Conservation (phyloP, 257 asterid genomes). For the Forsythia viridissima region DNA sequence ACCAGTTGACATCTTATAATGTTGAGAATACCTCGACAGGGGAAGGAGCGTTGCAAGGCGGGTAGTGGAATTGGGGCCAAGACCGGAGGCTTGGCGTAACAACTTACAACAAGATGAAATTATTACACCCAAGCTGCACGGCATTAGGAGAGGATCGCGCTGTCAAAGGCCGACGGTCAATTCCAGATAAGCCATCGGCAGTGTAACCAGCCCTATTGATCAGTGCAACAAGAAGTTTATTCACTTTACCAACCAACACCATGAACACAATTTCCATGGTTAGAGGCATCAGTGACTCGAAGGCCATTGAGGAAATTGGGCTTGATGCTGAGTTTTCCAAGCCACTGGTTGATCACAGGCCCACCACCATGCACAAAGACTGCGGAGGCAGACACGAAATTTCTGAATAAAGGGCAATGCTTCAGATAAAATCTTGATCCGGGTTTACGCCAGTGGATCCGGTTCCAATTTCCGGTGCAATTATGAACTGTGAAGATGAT, state of each 20-base stretch:
- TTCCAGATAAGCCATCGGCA: conserved; percentile 75
- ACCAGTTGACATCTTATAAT: too few species aligned
- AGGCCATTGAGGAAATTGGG: conserved; percentile 74
- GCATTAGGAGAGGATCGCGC: conserved; percentile 69
- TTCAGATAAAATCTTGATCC: conserved; percentile 71
- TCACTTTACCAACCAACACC: conserved; percentile 81
- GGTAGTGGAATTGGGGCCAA: too few species aligned
- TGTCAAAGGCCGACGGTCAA: conserved; percentile 67
- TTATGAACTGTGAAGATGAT: conserved; percentile 37
- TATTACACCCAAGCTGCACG: conserved; percentile 44
- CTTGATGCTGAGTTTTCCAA: conserved; percentile 50
- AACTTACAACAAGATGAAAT: too few species aligned
- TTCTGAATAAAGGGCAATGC: conserved; percentile 80
- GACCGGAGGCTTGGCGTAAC: too few species aligned
- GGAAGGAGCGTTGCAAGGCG: too few species aligned
- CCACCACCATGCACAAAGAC: conserved; percentile 85
- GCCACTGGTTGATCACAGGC: conserved; percentile 83
- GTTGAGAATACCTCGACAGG: too few species aligned
- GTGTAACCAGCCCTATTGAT: conserved; percentile 81
- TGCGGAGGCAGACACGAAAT: conserved; percentile 63
- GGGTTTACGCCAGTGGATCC: conserved; percentile 48
- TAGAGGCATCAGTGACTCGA: conserved; percentile 80
- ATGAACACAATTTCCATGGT: conserved; percentile 79
- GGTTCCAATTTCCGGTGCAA: conserved; percentile 29
- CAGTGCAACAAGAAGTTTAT: conserved; percentile 62